Base-by-base conservation (phyloP, 495 filamentous ascomycete genomes). In the Tuber borchii region DNA sequence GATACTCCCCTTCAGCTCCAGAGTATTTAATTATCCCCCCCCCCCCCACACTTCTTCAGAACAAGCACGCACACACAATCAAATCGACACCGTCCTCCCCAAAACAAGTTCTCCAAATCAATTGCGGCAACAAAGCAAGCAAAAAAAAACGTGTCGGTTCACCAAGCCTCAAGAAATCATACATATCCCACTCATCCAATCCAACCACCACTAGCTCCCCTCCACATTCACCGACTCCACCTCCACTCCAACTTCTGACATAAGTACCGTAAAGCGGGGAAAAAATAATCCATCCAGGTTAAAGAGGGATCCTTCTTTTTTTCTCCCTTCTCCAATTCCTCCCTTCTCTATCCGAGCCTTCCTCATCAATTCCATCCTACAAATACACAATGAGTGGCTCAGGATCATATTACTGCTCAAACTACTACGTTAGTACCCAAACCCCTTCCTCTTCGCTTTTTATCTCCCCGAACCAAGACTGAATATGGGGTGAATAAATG, bases 321-420 rank as follows among this genome's bases (percentile, higher is more conserved):
- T 61, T 20, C 51, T 26, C 51, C 56, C 56, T 65, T 65, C 56
- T 31, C 26, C 56, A 5, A 31, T 65, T 31, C 56, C 12, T 31
- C 56, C 56, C 56, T 56, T 37, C 72, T 71, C 72, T 69, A 69
- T 45, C 74, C 26, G 39, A 43, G 37, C 20, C 65, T 73, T 70
- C 74, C 75, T 51, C 61, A 42, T 68, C 31, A 31, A 61, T 16
- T 65, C 39, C 20, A 79, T 61, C 37, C 43, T 44, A 71, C 74
- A 69, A 61, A 56, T 44, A 71, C 40, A 72, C 73, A 31, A 85
- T 80, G 42, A 86, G 78, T 43, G 76, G 73, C 72, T 78, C 72
- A 48, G 78, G 85, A 82, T 74, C 80, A 78, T 88, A 85, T 82
- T 88, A 88, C 51, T 88, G 87, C 75, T 85, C 87, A 42, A 88